Percentiles rank a stretch among this genome's conserved stretches.
Conservation (phyloP, 176 grass and related monocot species). For the Olyra latifolia region DNA sequence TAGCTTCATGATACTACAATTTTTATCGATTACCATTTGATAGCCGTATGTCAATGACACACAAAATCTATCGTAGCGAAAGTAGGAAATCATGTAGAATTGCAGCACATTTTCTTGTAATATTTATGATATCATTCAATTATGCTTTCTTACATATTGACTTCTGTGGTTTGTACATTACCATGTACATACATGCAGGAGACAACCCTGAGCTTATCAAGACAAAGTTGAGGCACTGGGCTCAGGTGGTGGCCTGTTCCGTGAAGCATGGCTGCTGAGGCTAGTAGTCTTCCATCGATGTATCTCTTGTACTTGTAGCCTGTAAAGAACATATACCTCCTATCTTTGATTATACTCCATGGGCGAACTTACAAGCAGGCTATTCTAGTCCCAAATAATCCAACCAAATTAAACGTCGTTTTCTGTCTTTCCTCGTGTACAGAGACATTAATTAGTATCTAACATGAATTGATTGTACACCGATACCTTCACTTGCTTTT, state of each 20-base stretch:
- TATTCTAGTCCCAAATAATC: background rate
- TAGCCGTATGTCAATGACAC: no score
- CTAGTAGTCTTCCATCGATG: background rate
- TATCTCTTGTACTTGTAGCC: background rate
- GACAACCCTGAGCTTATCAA: slow-evolving; percentile 43
- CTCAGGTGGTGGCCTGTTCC: slow-evolving; percentile 45
- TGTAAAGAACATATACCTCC: no score
- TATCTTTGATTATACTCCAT: background rate
- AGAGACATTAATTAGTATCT: background rate
- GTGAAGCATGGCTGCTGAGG: slow-evolving; percentile 28
- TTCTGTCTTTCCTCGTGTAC: slow-evolving; percentile 17
- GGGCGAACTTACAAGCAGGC: background rate
- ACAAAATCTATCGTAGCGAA: no score
- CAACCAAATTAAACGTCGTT: slow-evolving; percentile 4
- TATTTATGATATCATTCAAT: background rate
- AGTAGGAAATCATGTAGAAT: no score
- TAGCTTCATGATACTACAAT: no score
- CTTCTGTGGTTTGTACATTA: background rate
- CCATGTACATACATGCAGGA: background rate
- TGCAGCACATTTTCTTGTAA: background rate
- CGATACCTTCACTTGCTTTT: background rate
- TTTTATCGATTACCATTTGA: no score
- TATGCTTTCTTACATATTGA: background rate
- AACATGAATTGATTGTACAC: slow-evolving; percentile 6
- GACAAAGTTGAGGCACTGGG: slow-evolving; percentile 47